These are phyloP conservation scores for Kuraishia cidri DNA, from an alignment of 805 yeast genomes.

Conservation along the genomic window DNA sequence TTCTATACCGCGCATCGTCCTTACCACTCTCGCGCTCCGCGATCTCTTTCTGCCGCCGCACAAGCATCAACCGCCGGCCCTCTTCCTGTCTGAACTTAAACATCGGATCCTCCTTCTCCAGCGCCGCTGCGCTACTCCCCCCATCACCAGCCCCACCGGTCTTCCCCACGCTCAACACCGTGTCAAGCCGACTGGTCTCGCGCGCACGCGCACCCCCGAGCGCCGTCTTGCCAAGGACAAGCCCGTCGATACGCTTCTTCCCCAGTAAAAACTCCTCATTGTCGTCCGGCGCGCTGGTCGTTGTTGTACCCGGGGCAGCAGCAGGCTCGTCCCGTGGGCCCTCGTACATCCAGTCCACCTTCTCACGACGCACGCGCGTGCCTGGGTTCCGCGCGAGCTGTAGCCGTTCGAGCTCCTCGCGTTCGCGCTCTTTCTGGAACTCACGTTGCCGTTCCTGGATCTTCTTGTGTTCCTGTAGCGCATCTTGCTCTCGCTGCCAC, in stretches of 20 bases:
- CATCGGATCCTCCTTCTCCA: conserved; percentile 41
- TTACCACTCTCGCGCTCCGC: neutral
- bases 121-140: conserved; percentile 10
- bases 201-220: neutral
- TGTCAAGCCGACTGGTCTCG: conserved; percentile 5
- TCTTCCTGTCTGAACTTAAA: conserved; percentile 26
- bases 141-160: conserved; percentile 4
- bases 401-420: conserved; percentile 40
- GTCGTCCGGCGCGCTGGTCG: neutral
- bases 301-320: neutral
- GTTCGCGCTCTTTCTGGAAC: conserved; percentile 50
- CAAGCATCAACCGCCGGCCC: conserved; percentile 8
- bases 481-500: conserved; percentile 75
- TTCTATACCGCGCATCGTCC: conserved; percentile 5
- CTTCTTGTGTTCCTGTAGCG: conserved; percentile 58
- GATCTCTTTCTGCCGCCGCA: neutral
- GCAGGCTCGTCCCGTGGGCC: conserved; percentile 23
- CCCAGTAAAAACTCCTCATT: conserved; percentile 2
- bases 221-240: neutral
- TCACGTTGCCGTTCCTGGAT: conserved; percentile 59
- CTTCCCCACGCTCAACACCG: conserved; percentile 13
- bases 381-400: conserved; percentile 30
- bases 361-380: conserved; percentile 25
- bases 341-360: conserved; percentile 86
- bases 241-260: neutral